Percentiles rank a stretch among this genome's conserved stretches.
These are phyloP conservation scores for Globisporangium alternatum DNA, from an alignment of 352 stramenopile genomes.

Conservation along the genomic window DNA sequence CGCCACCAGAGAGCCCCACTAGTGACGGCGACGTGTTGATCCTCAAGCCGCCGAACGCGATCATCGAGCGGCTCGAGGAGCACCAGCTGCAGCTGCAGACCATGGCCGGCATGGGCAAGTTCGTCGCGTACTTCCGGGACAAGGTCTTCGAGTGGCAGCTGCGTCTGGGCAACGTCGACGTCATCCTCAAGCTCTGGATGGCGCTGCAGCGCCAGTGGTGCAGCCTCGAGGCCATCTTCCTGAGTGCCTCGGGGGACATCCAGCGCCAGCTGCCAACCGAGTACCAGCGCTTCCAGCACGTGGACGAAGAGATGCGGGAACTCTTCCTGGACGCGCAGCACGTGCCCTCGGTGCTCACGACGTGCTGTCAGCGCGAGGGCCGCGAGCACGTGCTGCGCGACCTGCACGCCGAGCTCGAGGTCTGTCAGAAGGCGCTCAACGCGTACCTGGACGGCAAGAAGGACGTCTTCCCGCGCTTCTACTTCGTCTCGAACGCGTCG, in stretches of 20 bases:
- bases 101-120: conserved; percentile 96
- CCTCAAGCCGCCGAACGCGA: conserved; percentile 87
- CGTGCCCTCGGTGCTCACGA: conserved; percentile 67
- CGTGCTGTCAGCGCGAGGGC: conserved; percentile 72
- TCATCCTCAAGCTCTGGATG: conserved; percentile 93
- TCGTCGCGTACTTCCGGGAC: conserved; percentile 95
- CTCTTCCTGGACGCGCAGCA: conserved; percentile 60
- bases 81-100: conserved; percentile 95
- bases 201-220: conserved; percentile 90
- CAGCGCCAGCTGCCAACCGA: conserved; percentile 90
- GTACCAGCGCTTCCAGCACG: conserved; percentile 85
- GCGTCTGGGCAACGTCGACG: conserved; percentile 90
- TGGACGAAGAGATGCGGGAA: conserved; percentile 87
- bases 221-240: conserved; percentile 94
- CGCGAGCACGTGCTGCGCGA: conserved; percentile 78
- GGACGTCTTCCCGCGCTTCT: conserved; percentile 95
- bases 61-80: conserved; percentile 93
- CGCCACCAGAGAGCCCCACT: neutral
- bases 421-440: conserved; percentile 95
- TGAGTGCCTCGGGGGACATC: conserved; percentile 90
- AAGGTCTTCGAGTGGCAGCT: conserved; percentile 95
- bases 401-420: conserved; percentile 88
- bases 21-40: conserved; percentile 84
- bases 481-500: conserved; percentile 95
- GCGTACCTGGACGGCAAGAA: conserved; percentile 97